Evolutionary conservation across 2,329 filamentous ascomycete genomes (phyloP).

Genomic region (Phialophora chinensis): DNA sequence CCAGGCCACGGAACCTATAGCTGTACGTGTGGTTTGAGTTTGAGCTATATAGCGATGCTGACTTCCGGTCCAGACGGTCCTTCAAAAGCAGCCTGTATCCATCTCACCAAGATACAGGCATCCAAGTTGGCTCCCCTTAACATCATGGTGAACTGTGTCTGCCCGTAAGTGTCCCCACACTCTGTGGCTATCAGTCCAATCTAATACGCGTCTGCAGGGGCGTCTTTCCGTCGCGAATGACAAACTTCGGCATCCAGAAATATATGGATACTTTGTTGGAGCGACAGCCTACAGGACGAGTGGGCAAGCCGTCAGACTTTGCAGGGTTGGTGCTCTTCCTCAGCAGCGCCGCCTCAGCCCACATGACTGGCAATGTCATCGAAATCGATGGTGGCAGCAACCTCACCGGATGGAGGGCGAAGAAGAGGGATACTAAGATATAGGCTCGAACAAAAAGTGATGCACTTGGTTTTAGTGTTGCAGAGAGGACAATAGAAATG

Average conservation of each 20-base stretch:
- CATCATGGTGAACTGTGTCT: conserved; percentile 58
- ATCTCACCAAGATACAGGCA: conserved; percentile 59
- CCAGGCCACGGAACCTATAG: conserved; percentile 60
- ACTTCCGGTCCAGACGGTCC: conserved; percentile 49
- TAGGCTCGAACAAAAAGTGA: conserved; percentile 15
- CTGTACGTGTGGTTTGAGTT: conserved; percentile 38
- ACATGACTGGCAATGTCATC: conserved; percentile 54
- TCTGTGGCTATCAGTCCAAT: background rate
- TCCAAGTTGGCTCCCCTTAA: conserved; percentile 59
- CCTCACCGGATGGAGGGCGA: conserved; percentile 50
- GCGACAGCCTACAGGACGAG: conserved; percentile 54
- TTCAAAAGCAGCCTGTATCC: conserved; percentile 60
- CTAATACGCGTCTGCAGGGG: conserved; percentile 47
- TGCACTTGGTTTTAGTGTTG: background rate
- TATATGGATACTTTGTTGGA: conserved; percentile 56
- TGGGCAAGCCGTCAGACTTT: conserved; percentile 57
- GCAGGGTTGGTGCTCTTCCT: conserved; percentile 55
- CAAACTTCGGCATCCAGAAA: conserved; percentile 58
- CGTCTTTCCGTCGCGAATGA: conserved; percentile 62
- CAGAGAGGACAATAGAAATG: background rate
- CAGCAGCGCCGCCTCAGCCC: conserved; percentile 48
- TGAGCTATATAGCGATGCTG: conserved; percentile 1
- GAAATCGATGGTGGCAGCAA: conserved; percentile 57
- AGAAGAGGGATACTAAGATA: conserved; percentile 39
- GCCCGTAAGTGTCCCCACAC: conserved; percentile 40